Evolutionary conservation across 371 early-diverging fungal genomes (phyloP).

Genomic region (Chytridium lagenaria): DNA sequence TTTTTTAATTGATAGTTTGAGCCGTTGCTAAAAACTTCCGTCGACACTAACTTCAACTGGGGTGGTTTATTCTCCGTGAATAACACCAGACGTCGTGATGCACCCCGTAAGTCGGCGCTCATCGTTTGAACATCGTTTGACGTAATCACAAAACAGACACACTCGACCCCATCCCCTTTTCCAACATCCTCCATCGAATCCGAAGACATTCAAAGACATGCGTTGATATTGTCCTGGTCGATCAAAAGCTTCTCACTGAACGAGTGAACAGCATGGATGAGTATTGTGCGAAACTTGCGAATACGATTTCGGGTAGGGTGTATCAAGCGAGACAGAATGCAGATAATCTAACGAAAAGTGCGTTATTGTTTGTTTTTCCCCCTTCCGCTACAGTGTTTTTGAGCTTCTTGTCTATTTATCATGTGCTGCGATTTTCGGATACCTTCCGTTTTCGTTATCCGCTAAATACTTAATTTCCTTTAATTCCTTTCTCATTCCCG

Average conservation of each 20-base stretch:
- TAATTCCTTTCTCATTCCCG: background rate
- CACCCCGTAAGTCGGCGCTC: slow-evolving; percentile 13
- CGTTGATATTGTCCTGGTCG: slow-evolving; percentile 22
- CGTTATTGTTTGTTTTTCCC: background rate
- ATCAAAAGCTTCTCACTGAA: slow-evolving; percentile 32
- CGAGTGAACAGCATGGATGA: slow-evolving; percentile 39
- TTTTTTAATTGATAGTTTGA: slow-evolving; percentile 29
- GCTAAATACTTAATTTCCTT: too few relatives aligned
- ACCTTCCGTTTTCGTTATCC: too few relatives aligned
- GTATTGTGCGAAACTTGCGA: slow-evolving; percentile 43
- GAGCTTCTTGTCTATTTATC: too few relatives aligned
- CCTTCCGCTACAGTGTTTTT: background rate
- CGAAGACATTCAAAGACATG: slow-evolving; percentile 31
- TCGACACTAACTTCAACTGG: slow-evolving; percentile 33
- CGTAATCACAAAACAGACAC: slow-evolving; percentile 10
- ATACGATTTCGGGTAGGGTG: slow-evolving; percentile 38
- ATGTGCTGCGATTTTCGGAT: too few relatives aligned
- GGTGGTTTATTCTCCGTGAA: slow-evolving; percentile 17
- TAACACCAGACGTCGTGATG: background rate
- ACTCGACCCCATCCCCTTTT: slow-evolving; percentile 26
- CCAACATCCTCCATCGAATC: slow-evolving; percentile 20
- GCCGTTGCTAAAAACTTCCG: slow-evolving; percentile 35
- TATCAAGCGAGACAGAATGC: slow-evolving; percentile 29
- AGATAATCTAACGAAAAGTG: slow-evolving; percentile 33
- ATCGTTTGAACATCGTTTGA: too few relatives aligned